A percentile compares a stretch with the other conserved stretches of the same genome.
Conservation (phyloP, 2,329 filamentous ascomycete species). For the Conoideocrella luteorostrata region DNA sequence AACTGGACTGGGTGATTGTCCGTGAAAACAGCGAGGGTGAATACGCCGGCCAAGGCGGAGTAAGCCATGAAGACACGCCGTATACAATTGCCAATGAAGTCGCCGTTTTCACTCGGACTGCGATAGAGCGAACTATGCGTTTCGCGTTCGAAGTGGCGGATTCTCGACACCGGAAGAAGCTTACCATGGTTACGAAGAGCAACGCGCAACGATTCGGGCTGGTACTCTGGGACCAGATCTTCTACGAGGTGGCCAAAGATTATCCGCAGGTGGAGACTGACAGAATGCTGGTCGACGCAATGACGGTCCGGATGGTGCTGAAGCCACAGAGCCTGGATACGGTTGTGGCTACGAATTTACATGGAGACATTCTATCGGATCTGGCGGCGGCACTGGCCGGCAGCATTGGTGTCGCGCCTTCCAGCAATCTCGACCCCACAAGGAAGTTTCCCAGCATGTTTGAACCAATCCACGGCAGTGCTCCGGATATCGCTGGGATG, state of each 20-base stretch:
- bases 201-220: slow-evolving; percentile 62
- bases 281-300: slow-evolving; percentile 62
- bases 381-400: slow-evolving; percentile 64
- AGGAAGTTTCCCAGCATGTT: slow-evolving; percentile 49
- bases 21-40: slow-evolving; percentile 64
- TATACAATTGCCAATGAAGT: slow-evolving; percentile 58
- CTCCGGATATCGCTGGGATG: slow-evolving; percentile 66
- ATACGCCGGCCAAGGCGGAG: slow-evolving; percentile 59
- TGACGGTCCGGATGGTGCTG: slow-evolving; percentile 58
- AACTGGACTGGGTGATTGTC: slow-evolving; percentile 62
- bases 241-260: slow-evolving; percentile 43
- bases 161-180: slow-evolving; percentile 48
- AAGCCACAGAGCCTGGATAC: slow-evolving; percentile 55
- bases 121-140: slow-evolving; percentile 53
- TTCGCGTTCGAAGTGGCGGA: slow-evolving; percentile 60
- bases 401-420: slow-evolving; percentile 67
- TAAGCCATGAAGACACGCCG: slow-evolving; percentile 51
- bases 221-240: slow-evolving; percentile 62
- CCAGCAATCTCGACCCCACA: slow-evolving; percentile 58
- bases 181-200: slow-evolving; percentile 61
- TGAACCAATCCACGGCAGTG: slow-evolving; percentile 64
- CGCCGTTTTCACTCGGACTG: slow-evolving; percentile 55
- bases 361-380: slow-evolving; percentile 64
- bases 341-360: slow-evolving; percentile 57
- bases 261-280: slow-evolving; percentile 55